Evolutionary conservation across 352 stramenopile species (phyloP), one percentile per base, ranked within the genome.

Genomic region (Halophytophthora polymorphica): DNA sequence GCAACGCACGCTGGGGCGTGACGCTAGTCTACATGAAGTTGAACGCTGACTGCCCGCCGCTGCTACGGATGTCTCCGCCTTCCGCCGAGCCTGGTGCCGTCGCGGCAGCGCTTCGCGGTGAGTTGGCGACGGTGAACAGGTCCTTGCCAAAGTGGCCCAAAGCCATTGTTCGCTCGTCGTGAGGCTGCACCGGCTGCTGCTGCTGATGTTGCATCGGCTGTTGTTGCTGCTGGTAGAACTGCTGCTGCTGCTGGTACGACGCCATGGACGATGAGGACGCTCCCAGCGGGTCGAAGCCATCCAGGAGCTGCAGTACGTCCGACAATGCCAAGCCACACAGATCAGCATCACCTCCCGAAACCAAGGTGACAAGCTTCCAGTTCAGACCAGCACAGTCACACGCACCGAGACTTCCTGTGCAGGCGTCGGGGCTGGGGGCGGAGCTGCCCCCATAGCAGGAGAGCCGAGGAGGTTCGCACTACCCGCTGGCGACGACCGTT

Each of bases 91-190:
- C 53, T 59, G 53, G 19, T 19, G 48, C 23, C 25, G 25, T 8
- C 8, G 57, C 59, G 37, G 35, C 57, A 49, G 61, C 50, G 52
- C 51, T 72, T 18, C 82, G 80, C 15, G 84, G 82, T 13, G 84
- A 95, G 58, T 93, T 93, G 50, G 78, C 82, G 51, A 91, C 86
- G 14, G 82, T 85, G 52, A 93, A 95, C 3, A 95, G 57, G 34
- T 92, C 84, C 61, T 93, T 95, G 38, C 82, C 82, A 54, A 92
- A 86, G 64, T 90, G 66, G 43, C 82, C 85, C 38, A 93, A 53
- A 6, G 74, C 70, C 58, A 83, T 83, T 40, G 79, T 73, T 39
- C 77, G 77, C 12, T 88, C 69, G 49, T 88, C 80, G 7, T 70
- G 61, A 19, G 65, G 49, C 0, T 53, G 50, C 41, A 10, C 31